Conservation (phyloP, 1,284 basidiomycete genomes). For the Megacollybia platyphylla region DNA sequence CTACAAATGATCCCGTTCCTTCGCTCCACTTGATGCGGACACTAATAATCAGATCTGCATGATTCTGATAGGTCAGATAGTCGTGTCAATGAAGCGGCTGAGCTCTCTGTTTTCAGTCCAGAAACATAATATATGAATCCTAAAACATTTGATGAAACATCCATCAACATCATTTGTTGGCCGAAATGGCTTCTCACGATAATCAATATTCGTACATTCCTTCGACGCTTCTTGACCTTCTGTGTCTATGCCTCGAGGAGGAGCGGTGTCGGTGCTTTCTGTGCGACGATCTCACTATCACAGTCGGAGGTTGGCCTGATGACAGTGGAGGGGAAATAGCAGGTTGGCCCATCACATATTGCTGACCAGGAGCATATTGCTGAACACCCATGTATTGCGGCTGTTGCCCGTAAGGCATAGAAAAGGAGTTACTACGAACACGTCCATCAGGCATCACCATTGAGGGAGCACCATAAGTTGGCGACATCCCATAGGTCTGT, state of each 20-base stretch:
- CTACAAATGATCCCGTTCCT: too few relatives aligned
- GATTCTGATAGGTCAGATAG: too few relatives aligned
- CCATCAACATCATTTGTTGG: too few relatives aligned
- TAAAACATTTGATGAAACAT: too few relatives aligned
- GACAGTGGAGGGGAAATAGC: slow-evolving; percentile 4
- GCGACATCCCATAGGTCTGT: not conserved
- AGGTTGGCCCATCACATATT: not conserved
- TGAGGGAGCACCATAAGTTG: not conserved
- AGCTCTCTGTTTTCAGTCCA: too few relatives aligned
- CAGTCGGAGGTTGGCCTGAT: slow-evolving; percentile 15
- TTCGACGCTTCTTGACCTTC: slow-evolving; percentile 2
- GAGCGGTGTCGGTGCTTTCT: slow-evolving; percentile 18
- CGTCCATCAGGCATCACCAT: not conserved
- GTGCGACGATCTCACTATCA: slow-evolving; percentile 19
- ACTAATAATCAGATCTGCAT: too few relatives aligned
- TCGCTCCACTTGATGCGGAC: too few relatives aligned
- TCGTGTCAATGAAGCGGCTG: too few relatives aligned
- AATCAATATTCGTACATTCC: not conserved
- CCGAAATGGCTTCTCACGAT: too few relatives aligned
- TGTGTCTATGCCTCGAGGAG: not conserved
- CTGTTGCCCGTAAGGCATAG: not conserved
- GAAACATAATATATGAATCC: too few relatives aligned
- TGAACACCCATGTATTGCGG: not conserved
- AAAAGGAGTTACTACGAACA: not conserved
- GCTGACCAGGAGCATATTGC: not conserved